These are phyloP conservation scores for Didymosphaeria variabile DNA, from an alignment of 2,329 filamentous ascomycete species.

Conservation along the genomic window DNA sequence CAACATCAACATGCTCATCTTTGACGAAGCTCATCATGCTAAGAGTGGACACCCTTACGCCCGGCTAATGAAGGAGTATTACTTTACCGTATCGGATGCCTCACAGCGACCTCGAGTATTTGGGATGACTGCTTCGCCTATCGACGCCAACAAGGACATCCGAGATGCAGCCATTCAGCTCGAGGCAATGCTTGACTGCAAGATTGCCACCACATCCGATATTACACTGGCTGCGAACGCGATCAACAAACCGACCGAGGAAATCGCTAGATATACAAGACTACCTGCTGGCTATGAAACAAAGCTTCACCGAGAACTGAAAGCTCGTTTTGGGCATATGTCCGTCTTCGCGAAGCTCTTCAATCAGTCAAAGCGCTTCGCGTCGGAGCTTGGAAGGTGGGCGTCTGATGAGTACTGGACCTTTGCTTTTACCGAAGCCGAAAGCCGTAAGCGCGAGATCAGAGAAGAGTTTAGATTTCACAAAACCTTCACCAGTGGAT, in stretches of 20 bases:
- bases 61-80: constrained; percentile 87
- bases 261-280: constrained; percentile 65
- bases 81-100: constrained; percentile 61
- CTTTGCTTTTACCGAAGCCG: constrained; percentile 70
- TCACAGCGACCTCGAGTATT: constrained; percentile 77
- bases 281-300: constrained; percentile 68
- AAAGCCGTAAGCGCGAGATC: constrained; percentile 68
- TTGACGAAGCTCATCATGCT: constrained; percentile 95
- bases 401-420: constrained; percentile 84
- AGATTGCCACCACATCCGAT: constrained; percentile 80
- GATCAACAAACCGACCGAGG: constrained; percentile 67
- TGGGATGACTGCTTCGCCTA: constrained; percentile 96
- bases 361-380: constrained; percentile 66
- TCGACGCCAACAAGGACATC: constrained; percentile 82
- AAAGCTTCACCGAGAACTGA: constrained; percentile 67
- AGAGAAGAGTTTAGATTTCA: constrained; percentile 57
- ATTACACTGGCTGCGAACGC: constrained; percentile 66
- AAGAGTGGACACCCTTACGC: constrained; percentile 95
- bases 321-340: constrained; percentile 61
- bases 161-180: constrained; percentile 74
- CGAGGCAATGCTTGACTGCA: constrained; percentile 78
- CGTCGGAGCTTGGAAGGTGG: constrained; percentile 79
- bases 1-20: constrained; percentile 88
- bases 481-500: constrained; percentile 32
- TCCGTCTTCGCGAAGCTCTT: constrained; percentile 66